Conservation (phyloP, 2,329 filamentous ascomycete genomes). For the Cladobotryum protrusum region DNA sequence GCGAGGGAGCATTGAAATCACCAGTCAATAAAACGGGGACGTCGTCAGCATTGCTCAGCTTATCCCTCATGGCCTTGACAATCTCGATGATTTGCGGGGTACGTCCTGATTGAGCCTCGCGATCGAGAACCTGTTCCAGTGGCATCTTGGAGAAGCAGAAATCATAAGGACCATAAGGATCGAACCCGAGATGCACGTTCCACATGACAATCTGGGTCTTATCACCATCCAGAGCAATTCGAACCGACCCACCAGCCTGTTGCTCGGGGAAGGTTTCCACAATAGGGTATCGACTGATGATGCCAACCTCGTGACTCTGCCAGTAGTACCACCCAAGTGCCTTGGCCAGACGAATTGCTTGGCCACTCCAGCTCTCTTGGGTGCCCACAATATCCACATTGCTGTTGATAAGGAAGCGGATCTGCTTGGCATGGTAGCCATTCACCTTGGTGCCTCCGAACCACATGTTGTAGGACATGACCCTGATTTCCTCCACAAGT, state of each 20-base stretch:
- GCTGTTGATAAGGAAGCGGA: constrained; percentile 26
- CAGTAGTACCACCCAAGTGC: constrained; percentile 35
- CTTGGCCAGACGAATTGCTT: constrained; percentile 27
- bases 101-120: constrained; percentile 31
- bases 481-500: constrained; percentile 29
- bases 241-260: constrained; percentile 25
- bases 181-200: constrained; percentile 31
- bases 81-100: constrained; percentile 32
- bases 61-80: constrained; percentile 25
- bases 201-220: constrained; percentile 28
- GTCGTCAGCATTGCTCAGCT: constrained; percentile 24
- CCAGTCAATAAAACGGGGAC: constrained; percentile 33
- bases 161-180: constrained; percentile 38
- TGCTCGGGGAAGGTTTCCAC: constrained; percentile 21
- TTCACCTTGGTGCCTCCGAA: constrained; percentile 30
- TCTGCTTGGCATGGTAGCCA: constrained; percentile 33
- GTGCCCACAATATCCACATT: constrained; percentile 32
- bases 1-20: constrained; percentile 39
- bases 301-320: constrained; percentile 27
- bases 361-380: constrained; percentile 29
- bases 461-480: constrained; percentile 37
- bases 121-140: constrained; percentile 26
- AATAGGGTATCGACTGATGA: constrained; percentile 36
- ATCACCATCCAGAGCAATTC: constrained; percentile 29
- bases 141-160: constrained; percentile 33